Evolutionary conservation across 192 early-diverging fungal genomes (phyloP).

Genomic region (Coemansia aciculifera): DNA sequence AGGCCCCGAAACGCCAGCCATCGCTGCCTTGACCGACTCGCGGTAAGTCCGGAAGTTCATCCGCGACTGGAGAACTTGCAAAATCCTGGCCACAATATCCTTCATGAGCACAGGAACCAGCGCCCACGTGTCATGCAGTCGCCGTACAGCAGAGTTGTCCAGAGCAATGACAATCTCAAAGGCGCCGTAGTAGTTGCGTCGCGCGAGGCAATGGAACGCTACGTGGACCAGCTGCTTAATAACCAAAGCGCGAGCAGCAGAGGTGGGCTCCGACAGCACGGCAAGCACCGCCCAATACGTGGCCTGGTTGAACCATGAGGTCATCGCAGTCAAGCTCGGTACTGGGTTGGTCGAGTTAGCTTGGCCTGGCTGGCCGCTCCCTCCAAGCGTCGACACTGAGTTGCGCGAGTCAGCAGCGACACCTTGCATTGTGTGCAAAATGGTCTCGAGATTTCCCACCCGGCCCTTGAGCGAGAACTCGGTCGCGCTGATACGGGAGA

Average conservation of each 20-base stretch:
- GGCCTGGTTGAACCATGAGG: conserved; percentile 58
- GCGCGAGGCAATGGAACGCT: conserved; percentile 56
- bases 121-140: conserved; percentile 55
- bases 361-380: conserved; percentile 13
- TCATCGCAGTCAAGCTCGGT: conserved; percentile 51
- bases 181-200: conserved; percentile 56
- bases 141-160: conserved; percentile 53
- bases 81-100: conserved; percentile 45
- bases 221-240: conserved; percentile 55
- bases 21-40: conserved; percentile 54
- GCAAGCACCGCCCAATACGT: conserved; percentile 56
- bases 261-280: conserved; percentile 47
- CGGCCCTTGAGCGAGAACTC: conserved; percentile 64
- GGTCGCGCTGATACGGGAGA: conserved; percentile 62
- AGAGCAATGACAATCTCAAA: conserved; percentile 58
- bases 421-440: conserved; percentile 53
- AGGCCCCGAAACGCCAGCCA: conserved; percentile 41
- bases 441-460: conserved; percentile 50
- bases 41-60: conserved; percentile 56
- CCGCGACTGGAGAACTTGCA: conserved; percentile 48
- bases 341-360: conserved; percentile 32
- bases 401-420: conserved; percentile 27
- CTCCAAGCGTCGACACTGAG: conserved; percentile 20
- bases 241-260: conserved; percentile 43
- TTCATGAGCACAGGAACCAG: conserved; percentile 47